Evolutionary conservation across 1,139 yeast species (phyloP).

Genomic region (Williopsis jadinii): DNA sequence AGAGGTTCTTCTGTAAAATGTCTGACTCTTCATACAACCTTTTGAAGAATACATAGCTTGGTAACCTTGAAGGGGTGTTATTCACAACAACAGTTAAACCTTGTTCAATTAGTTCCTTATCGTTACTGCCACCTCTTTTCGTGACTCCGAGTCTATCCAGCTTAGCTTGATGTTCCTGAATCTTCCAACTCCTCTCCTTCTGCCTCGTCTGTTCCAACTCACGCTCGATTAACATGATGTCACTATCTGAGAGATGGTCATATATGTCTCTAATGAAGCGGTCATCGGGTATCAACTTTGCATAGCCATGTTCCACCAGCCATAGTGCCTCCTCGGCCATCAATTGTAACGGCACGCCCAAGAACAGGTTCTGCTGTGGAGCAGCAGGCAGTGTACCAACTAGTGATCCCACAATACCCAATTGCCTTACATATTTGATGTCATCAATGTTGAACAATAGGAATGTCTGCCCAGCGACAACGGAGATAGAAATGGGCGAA

Average conservation of each 20-base stretch:
- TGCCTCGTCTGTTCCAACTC: slow-evolving; percentile 12
- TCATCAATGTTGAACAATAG: slow-evolving; percentile 43
- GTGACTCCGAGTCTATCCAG: slow-evolving; percentile 4
- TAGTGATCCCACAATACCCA: slow-evolving; percentile 64
- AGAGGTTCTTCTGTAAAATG: slow-evolving; percentile 1
- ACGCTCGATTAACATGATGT: slow-evolving; percentile 6
- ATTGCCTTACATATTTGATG: slow-evolving; percentile 45
- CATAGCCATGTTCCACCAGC: slow-evolving; percentile 42
- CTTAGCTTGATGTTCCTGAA: slow-evolving; percentile 5
- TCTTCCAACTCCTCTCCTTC: slow-evolving; percentile 10
- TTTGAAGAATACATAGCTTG: slow-evolving; percentile 11
- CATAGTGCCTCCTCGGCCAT: slow-evolving; percentile 69
- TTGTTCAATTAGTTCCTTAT: slow-evolving; percentile 10
- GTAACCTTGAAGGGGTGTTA: slow-evolving; percentile 13
- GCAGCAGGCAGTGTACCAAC: slow-evolving; percentile 79
- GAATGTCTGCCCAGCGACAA: slow-evolving; percentile 42
- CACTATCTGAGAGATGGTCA: slow-evolving; percentile 11
- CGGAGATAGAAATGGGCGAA: slow-evolving; percentile 20
- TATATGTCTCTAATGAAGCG: slow-evolving; percentile 14
- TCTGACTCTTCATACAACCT: slow-evolving; percentile 5
- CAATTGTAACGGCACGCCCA: slow-evolving; percentile 75
- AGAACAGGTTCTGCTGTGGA: slow-evolving; percentile 84
- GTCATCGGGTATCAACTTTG: slow-evolving; percentile 27
- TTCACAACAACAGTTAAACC: slow-evolving; percentile 11
- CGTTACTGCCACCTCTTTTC: slow-evolving; percentile 1